Base-by-base conservation (phyloP, 2,329 filamentous ascomycete genomes). In the Aspergillus sp. region DNA sequence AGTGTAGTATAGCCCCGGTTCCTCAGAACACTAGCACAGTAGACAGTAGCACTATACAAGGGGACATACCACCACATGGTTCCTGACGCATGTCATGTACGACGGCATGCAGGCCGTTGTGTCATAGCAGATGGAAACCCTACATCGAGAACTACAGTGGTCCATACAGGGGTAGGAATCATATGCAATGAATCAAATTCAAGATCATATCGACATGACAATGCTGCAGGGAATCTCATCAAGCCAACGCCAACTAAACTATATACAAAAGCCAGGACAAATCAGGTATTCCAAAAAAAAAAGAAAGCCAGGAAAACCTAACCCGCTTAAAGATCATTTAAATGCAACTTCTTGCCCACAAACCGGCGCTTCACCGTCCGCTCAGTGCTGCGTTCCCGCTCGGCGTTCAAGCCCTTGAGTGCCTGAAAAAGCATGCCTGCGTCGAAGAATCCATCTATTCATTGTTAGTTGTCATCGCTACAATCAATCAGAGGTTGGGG, bases 361-460 rank as follows among this genome's bases (percentile, higher is more conserved):
- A 72, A 64, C 44, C 63, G 62, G 47, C 65, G 63, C 44, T 62
- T 63, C 35, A 57, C 60, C 6, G 67, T 59, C 46, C 67, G 67
- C 12, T 72, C 65, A 34, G 50, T 44, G 19, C 54, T 53, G 48
- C 64, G 63, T 42, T 68, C 67, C 41, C 60, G 60, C 40, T 67
- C 59, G 27, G 59, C 60, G 39, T 52, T 53, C 30, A 66, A 51
- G 2, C 83, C 84, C 63, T 90, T 90, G 48, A 95, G 80, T 1
- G 89, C 88, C 65, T 94, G 87, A 27, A 93, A 75, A 4, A 96
- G 79, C 88, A 96, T 94, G 9, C 91, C 91, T 0, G 91, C 89
- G 64, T 97, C 91, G 70, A 97, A 97, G 75, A 97, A 96, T 30
- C 91, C 91, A 74, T 96, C 90, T 95, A 62, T 28, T 43, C 40